Conservation (phyloP, 495 filamentous ascomycete genomes). For the Cladorrhinum samala region DNA sequence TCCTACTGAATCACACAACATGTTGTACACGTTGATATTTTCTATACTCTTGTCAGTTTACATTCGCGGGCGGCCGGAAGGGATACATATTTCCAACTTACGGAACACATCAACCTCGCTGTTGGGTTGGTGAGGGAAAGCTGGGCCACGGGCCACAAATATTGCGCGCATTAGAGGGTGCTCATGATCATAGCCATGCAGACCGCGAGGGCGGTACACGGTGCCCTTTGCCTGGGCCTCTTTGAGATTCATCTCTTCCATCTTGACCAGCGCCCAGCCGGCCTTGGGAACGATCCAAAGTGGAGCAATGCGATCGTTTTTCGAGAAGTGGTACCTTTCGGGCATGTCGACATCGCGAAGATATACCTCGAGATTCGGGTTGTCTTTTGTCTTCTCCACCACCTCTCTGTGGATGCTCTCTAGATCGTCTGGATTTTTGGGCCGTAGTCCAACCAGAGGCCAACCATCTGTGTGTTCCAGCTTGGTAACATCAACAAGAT, state of each 20-base stretch:
- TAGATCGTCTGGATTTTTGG: constrained; percentile 57
- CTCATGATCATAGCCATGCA: constrained; percentile 88
- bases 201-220: constrained; percentile 65
- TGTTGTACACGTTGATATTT: constrained; percentile 94
- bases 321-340: constrained; percentile 76
- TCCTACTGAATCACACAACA: constrained; percentile 78
- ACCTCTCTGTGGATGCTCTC: constrained; percentile 46
- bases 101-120: constrained; percentile 78
- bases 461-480: constrained; percentile 88
- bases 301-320: constrained; percentile 82
- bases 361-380: constrained; percentile 74
- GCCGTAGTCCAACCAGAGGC: constrained; percentile 84
- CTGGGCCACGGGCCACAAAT: constrained; percentile 81
- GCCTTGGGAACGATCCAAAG: constrained; percentile 87
- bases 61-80: not conserved
- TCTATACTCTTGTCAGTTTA: constrained; percentile 41
- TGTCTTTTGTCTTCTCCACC: constrained; percentile 45
- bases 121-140: constrained; percentile 77
- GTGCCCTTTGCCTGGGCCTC: constrained; percentile 54
- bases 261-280: constrained; percentile 82
- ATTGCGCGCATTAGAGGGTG: constrained; percentile 90
- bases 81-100: constrained; percentile 42
- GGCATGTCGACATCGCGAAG: constrained; percentile 78
- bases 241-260: constrained; percentile 66
- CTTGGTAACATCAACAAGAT: constrained; percentile 66